phyloP scores from a whole-genome alignment of 2,329 filamentous ascomycete species.

The Xylaria sp. region DNA sequence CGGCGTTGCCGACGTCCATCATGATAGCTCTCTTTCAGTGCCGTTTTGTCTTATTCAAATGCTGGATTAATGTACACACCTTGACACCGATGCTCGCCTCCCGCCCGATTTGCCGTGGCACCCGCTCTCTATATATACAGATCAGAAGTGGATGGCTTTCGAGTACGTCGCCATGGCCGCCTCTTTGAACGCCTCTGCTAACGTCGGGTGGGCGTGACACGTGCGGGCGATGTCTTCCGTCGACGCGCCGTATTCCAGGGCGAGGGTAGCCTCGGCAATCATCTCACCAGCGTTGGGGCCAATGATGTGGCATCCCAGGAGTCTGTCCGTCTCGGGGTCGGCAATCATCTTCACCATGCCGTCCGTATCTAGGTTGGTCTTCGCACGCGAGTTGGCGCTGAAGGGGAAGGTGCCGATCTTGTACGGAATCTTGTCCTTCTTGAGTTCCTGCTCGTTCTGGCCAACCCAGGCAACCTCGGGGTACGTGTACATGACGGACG shows the following conservation, averaged over 20 bases:
- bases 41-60: slow-evolving; percentile 29
- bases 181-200: slow-evolving; percentile 99
- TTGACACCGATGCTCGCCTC: slow-evolving; percentile 37
- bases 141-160: slow-evolving; percentile 93
- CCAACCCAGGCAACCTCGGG: slow-evolving; percentile 99
- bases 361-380: slow-evolving; percentile 97
- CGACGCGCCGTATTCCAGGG: slow-evolving; percentile 93
- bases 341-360: slow-evolving; percentile 97
- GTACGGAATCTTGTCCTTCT: slow-evolving; percentile 88
- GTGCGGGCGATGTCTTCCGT: slow-evolving; percentile 94
- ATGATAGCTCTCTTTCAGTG: slow-evolving; percentile 2
- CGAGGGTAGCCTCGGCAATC: slow-evolving; percentile 96
- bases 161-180: slow-evolving; percentile 96
- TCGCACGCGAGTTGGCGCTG: slow-evolving; percentile 95
- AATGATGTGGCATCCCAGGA: slow-evolving; percentile 95
- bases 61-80: slow-evolving; percentile 41
- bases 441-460: slow-evolving; percentile 94
- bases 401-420: slow-evolving; percentile 94
- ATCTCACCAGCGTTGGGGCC: slow-evolving; percentile 97
- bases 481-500: slow-evolving; percentile 99
- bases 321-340: slow-evolving; percentile 93
- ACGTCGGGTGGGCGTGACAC: slow-evolving; percentile 93
- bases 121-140: slow-evolving; percentile 33
- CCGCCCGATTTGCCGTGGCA: slow-evolving; percentile 21
- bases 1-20: not conserved